These are phyloP conservation scores for Epichloe elymi DNA, from an alignment of 2,329 filamentous ascomycete species.

Conservation along the genomic window DNA sequence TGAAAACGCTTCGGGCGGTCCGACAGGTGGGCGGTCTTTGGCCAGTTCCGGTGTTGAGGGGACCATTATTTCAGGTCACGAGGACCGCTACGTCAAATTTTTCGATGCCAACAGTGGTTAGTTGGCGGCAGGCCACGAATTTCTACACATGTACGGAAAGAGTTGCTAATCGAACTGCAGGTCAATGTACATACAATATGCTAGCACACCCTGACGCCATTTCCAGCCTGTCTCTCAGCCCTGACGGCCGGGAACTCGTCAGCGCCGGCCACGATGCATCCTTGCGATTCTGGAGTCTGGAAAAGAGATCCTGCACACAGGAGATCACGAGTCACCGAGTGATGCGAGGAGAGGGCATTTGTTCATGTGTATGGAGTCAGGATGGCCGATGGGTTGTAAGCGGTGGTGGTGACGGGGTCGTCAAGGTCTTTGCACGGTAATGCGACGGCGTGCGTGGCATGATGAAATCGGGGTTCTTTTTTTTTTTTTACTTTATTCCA, in stretches of 20 bases:
- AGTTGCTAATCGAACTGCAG: slow-evolving; percentile 31
- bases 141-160: not conserved
- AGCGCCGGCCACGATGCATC: slow-evolving; percentile 93
- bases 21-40: slow-evolving; percentile 54
- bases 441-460: not conserved
- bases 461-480: not conserved
- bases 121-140: slow-evolving; percentile 22
- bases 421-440: slow-evolving; percentile 71
- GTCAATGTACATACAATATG: slow-evolving; percentile 99
- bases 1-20: slow-evolving; percentile 51
- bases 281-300: slow-evolving; percentile 91
- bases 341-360: slow-evolving; percentile 94
- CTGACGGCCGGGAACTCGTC: slow-evolving; percentile 86
- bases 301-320: slow-evolving; percentile 89
- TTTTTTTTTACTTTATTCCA: not conserved
- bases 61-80: slow-evolving; percentile 89
- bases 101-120: slow-evolving; percentile 98
- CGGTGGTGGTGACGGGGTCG: slow-evolving; percentile 85
- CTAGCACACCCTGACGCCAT: slow-evolving; percentile 90
- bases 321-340: slow-evolving; percentile 87
- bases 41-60: slow-evolving; percentile 76
- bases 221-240: slow-evolving; percentile 79
- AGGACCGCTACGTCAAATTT: slow-evolving; percentile 91
- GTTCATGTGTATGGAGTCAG: slow-evolving; percentile 87
- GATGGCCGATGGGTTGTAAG: slow-evolving; percentile 92